Conservation (phyloP, 371 early-diverging fungal genomes). For the Syncephalastrum contaminatum region DNA sequence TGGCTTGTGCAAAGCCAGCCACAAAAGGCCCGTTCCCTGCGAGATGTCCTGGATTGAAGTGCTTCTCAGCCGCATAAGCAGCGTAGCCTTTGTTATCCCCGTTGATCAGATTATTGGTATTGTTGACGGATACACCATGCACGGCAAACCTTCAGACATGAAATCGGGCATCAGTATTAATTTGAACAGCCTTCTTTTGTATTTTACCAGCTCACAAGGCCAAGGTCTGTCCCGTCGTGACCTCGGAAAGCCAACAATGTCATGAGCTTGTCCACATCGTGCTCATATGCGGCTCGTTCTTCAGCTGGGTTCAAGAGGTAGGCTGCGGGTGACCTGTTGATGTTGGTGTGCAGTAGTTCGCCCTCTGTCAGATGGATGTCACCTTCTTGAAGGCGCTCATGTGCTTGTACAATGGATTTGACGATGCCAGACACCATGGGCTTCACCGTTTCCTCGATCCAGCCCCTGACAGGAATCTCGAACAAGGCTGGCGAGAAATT, state of each 20-base stretch:
- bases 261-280: constrained; percentile 59
- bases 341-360: constrained; percentile 46
- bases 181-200: constrained; percentile 1
- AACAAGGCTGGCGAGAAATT: constrained; percentile 28
- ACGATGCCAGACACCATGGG: constrained; percentile 61
- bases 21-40: constrained; percentile 40
- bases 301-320: constrained; percentile 57
- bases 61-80: constrained; percentile 49
- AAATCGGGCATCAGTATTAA: not conserved
- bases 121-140: constrained; percentile 64
- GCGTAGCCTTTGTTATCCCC: constrained; percentile 78
- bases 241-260: constrained; percentile 41
- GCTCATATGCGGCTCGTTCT: constrained; percentile 52
- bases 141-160: constrained; percentile 57
- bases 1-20: constrained; percentile 66
- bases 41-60: constrained; percentile 22
- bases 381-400: constrained; percentile 44
- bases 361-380: constrained; percentile 34
- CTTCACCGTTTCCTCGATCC: constrained; percentile 50
- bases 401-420: constrained; percentile 55
- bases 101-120: constrained; percentile 50
- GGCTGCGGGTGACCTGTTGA: constrained; percentile 61
- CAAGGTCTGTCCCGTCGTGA: constrained; percentile 25
- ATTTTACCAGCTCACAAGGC: constrained; percentile 39
- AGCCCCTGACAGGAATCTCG: constrained; percentile 42